phyloP scores from a whole-genome alignment of 2,329 filamentous ascomycete species.

The Pseudomassariella vexata region DNA sequence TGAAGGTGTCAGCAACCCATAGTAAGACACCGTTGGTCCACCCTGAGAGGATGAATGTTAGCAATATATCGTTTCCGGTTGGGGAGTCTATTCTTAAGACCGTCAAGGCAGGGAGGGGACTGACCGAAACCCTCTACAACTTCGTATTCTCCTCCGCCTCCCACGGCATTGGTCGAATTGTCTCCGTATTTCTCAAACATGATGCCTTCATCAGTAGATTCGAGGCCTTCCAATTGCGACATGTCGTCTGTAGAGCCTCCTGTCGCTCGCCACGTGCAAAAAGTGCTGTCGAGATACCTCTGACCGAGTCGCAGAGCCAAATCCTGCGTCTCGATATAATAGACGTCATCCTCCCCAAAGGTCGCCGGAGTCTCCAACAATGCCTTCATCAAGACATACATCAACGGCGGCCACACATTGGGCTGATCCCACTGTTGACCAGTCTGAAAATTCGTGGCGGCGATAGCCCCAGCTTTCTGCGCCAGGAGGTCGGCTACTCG shows the following conservation, averaged over 20 bases:
- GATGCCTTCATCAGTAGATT: conserved; percentile 41
- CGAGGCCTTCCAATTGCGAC: conserved; percentile 42
- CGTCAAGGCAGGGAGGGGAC: too few species aligned
- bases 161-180: conserved; percentile 53
- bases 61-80: too few species aligned
- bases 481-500: conserved; percentile 49
- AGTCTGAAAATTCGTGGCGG: conserved; percentile 55
- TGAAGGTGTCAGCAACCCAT: conserved; percentile 60
- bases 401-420: conserved; percentile 64
- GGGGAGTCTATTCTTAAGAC: too few species aligned
- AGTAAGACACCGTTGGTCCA: conserved; percentile 67
- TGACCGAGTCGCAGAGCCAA: conserved; percentile 56
- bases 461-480: conserved; percentile 48
- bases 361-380: conserved; percentile 55
- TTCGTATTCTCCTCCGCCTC: conserved; percentile 62
- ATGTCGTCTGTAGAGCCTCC: conserved; percentile 52
- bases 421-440: conserved; percentile 67
- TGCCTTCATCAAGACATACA: conserved; percentile 58
- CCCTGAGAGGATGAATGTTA: too few species aligned
- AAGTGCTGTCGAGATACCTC: conserved; percentile 61
- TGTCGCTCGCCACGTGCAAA: conserved; percentile 65
- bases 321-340: conserved; percentile 46
- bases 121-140: conserved; percentile 68
- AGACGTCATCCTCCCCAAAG: conserved; percentile 45
- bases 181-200: conserved; percentile 69